phyloP scores from a whole-genome alignment of 208 protist genomes.

The Histomonas meleagridis region DNA sequence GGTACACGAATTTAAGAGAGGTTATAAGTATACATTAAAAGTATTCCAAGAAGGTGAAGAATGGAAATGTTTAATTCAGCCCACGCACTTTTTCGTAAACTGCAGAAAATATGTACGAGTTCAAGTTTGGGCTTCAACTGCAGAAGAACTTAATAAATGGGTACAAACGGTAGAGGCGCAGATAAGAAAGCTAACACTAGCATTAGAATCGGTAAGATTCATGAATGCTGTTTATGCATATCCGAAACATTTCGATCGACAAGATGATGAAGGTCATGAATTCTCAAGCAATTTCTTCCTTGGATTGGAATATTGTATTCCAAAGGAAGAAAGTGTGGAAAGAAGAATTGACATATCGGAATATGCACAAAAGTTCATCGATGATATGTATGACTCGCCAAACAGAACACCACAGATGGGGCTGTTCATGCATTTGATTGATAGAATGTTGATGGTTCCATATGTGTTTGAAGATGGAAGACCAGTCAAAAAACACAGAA shows the following conservation, averaged over 20 bases:
- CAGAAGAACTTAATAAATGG: not conserved
- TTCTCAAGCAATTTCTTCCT: not conserved
- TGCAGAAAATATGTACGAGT: constrained; percentile 18
- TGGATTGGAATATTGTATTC: not conserved
- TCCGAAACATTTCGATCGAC: not conserved
- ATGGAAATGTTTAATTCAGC: not conserved
- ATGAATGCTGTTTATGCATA: not conserved
- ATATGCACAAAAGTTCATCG: not conserved
- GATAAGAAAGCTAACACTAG: not conserved
- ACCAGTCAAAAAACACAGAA: not conserved
- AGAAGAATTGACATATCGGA: not conserved
- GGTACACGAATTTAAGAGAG: constrained; percentile 1
- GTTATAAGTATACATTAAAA: not conserved
- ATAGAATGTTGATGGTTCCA: not conserved
- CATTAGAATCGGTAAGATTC: not conserved
- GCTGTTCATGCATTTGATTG: not conserved
- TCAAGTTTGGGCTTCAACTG: not conserved
- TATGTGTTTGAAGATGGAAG: not conserved
- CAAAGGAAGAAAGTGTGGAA: not conserved
- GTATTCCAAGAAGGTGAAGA: not conserved
- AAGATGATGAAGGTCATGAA: not conserved
- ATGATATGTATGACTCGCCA: not conserved
- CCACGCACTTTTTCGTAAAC: not conserved
- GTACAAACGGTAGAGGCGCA: not conserved
- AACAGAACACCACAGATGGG: not conserved